Conservation (phyloP, 2,329 filamentous ascomycete genomes). For the Calcarisporium arbuscula region DNA sequence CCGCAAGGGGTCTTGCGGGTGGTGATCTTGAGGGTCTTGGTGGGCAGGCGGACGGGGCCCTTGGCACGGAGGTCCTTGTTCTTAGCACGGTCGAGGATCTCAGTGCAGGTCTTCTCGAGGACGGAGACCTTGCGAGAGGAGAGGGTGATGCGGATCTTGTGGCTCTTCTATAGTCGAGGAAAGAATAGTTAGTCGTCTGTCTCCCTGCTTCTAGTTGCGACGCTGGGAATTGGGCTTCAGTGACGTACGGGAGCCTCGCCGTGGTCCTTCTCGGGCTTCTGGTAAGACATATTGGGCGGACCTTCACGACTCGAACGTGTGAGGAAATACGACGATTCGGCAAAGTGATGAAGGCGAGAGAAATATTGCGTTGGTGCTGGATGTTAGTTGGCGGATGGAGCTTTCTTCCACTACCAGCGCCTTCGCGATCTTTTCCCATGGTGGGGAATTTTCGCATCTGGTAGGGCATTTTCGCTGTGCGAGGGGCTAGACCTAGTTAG, state of each 20-base stretch:
- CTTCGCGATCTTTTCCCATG: too few relatives aligned
- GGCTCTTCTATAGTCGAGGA: conserved; percentile 61
- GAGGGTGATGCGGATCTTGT: conserved; percentile 98
- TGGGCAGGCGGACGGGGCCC: conserved; percentile 95
- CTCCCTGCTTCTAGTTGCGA: not conserved
- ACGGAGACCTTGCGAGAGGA: conserved; percentile 90
- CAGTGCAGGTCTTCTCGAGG: conserved; percentile 96
- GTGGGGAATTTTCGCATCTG: too few relatives aligned
- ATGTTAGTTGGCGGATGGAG: too few relatives aligned
- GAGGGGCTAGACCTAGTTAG: too few relatives aligned
- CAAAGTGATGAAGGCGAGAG: conserved; percentile 67
- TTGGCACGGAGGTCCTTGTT: conserved; percentile 98
- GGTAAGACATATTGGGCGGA: conserved; percentile 72
- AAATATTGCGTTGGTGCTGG: too few relatives aligned
- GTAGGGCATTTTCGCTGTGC: too few relatives aligned
- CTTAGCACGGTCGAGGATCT: conserved; percentile 98
- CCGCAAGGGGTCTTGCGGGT: conserved; percentile 99
- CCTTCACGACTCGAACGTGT: conserved; percentile 78
- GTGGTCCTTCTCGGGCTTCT: conserved; percentile 92
- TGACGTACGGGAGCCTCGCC: conserved; percentile 74
- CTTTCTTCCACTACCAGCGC: too few relatives aligned
- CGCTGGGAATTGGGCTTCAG: conserved; percentile 4
- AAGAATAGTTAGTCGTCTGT: conserved; percentile 12
- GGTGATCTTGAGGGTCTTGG: conserved; percentile 93
- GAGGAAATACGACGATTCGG: conserved; percentile 50